Conservation (phyloP, 1,284 basidiomycete genomes). For the Boletus sp. region DNA sequence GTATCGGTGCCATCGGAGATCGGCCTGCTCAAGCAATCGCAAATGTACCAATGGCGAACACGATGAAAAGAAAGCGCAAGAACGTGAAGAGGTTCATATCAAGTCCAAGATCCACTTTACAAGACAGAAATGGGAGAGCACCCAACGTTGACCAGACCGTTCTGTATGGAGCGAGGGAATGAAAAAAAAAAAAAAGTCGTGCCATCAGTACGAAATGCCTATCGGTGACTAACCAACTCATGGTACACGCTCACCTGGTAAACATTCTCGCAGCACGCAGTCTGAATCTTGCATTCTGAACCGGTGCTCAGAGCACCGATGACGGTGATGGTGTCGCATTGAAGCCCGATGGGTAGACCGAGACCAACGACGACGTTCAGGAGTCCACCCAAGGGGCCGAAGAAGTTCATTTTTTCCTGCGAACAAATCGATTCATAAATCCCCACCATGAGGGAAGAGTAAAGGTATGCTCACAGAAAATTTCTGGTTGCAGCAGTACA, state of each 20-base stretch:
- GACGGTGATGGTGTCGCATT: background rate
- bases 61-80: background rate
- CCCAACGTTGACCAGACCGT: background rate
- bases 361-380: no score
- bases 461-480: background rate
- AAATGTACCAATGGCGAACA: no score
- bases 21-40: no score
- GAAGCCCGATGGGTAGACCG: background rate
- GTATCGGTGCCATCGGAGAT: background rate
- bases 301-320: background rate
- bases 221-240: background rate
- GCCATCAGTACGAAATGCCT: background rate
- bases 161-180: background rate
- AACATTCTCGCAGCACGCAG: background rate
- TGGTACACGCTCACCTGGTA: background rate
- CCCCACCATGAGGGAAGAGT: accelerated
- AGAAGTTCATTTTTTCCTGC: background rate
- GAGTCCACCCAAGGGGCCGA: background rate
- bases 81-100: background rate
- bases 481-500: background rate
- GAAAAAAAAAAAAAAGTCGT: background rate
- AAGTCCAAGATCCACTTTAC: background rate
- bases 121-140: background rate
- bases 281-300: background rate
- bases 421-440: background rate